Percentiles rank a stretch among this genome's conserved stretches.
phyloP scores from a whole-genome alignment of 1,284 basidiomycete genomes.

The Anthracocystis walkeri region DNA sequence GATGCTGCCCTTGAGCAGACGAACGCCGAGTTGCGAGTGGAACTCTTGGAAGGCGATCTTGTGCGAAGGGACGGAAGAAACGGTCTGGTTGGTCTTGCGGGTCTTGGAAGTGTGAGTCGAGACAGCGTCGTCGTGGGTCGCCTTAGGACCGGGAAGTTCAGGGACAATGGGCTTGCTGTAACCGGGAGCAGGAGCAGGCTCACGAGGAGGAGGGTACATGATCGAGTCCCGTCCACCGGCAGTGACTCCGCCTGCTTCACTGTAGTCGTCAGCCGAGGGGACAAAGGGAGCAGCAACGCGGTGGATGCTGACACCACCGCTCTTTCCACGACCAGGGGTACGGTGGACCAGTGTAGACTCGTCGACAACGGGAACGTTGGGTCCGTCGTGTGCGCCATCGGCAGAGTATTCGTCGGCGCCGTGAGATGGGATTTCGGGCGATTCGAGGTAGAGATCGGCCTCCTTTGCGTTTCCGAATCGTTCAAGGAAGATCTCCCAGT shows the following conservation, averaged over 20 bases:
- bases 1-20: conserved; percentile 90
- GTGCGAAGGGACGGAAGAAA: conserved; percentile 55
- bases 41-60: conserved; percentile 69
- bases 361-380: conserved; percentile 66
- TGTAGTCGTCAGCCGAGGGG: conserved; percentile 64
- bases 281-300: conserved; percentile 60
- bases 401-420: conserved; percentile 32
- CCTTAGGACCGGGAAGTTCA: conserved; percentile 34
- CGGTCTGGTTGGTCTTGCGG: conserved; percentile 56
- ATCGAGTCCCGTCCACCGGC: conserved; percentile 67
- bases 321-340: conserved; percentile 66
- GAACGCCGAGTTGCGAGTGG: conserved; percentile 76
- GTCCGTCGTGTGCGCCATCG: conserved; percentile 42
- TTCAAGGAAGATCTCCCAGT: conserved; percentile 68
- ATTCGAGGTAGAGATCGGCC: conserved; percentile 65
- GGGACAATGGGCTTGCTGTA: conserved; percentile 59
- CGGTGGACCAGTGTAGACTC: conserved; percentile 66
- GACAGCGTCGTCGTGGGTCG: conserved; percentile 45
- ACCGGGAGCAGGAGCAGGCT: conserved; percentile 56
- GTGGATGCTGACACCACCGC: conserved; percentile 66
- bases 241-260: conserved; percentile 64
- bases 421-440: conserved; percentile 61
- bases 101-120: conserved; percentile 58
- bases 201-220: conserved; percentile 67
- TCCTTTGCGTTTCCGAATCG: conserved; percentile 61